Base-by-base conservation (phyloP, 345 rosid species). In the Laguncularia racemosa region DNA sequence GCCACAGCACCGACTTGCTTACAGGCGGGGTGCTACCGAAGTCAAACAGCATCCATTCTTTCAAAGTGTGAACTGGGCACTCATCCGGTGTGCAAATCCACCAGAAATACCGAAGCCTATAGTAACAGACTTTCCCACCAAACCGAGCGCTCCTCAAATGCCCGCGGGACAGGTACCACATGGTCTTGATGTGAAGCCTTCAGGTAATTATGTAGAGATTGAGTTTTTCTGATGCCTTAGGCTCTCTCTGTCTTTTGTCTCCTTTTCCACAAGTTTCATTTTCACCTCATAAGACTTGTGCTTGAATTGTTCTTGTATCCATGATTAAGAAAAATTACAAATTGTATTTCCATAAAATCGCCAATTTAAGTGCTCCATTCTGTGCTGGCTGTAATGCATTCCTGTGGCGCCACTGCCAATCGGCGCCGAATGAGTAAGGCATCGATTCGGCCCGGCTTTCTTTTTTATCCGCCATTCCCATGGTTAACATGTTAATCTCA, bases 121-220 rank as follows among this genome's bases (percentile, higher is more conserved):
- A 18, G 52, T 48, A 14, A 14, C 48, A 16, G 69, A 66, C 26
- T 21, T 55, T 44, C 67, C 67, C 4, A 45, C 63, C 45, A 64
- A 65, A 59, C 56, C 71, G 0, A 59, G 62, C 16, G 15, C 44
- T 18, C 61, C 63, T n/a, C 73, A 56, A 6, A 44, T 59, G 48
- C 53, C 63, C 3, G 10, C 56, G 1, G 40, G 58, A 1, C 67
- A 47, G 17, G 58, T 60, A 13, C 63, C 3, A 38, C 65, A 73
- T 2, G 76, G 71, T 44, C 62, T 64, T 3, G 78, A 73, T 58
- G 72, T 71, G 78, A 77, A 77, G 64, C 71, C 76, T 57, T 57
- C 69, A 47, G 81, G 78, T 77, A 77, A 73, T 71, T 77, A 77
- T 73, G 60, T 67, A 44, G 78, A 77, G 73, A 73, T 77, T 46